These are phyloP conservation scores for Leptographium flavum DNA, from an alignment of 2,329 filamentous ascomycete species.

Conservation along the genomic window DNA sequence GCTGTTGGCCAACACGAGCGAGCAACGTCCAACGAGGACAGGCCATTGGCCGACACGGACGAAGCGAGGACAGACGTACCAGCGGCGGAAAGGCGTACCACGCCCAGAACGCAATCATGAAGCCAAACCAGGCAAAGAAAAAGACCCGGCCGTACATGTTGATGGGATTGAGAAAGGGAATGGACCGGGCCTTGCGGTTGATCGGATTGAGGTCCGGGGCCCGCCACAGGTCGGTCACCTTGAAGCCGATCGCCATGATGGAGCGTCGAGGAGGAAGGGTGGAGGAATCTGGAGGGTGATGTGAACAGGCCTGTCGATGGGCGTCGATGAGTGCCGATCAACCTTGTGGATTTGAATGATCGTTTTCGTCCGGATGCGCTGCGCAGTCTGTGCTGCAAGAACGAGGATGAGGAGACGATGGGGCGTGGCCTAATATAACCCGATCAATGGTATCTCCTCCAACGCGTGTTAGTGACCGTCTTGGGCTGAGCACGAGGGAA, in stretches of 20 bases:
- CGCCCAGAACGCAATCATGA: constrained; percentile 78
- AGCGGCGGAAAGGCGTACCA: constrained; percentile 88
- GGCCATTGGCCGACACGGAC: neutral
- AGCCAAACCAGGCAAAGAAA: constrained; percentile 79
- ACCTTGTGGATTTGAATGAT: too few relatives aligned
- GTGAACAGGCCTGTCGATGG: too few relatives aligned
- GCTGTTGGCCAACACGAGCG: too few relatives aligned
- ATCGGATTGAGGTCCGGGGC: constrained; percentile 68
- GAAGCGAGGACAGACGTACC: constrained; percentile 31
- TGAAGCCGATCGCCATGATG: constrained; percentile 14
- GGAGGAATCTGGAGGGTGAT: too few relatives aligned
- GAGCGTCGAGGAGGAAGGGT: too few relatives aligned
- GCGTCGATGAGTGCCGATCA: too few relatives aligned
- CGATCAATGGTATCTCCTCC: too few relatives aligned
- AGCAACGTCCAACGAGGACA: too few relatives aligned
- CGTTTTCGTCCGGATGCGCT: too few relatives aligned
- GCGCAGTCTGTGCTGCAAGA: too few relatives aligned
- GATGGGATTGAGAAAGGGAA: constrained; percentile 65
- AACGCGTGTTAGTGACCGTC: neutral
- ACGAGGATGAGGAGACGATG: too few relatives aligned
- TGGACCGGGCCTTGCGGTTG: constrained; percentile 67
- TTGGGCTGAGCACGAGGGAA: neutral
- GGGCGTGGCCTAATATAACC: too few relatives aligned
- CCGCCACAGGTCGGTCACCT: constrained; percentile 26
- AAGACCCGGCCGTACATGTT: constrained; percentile 76